A percentile compares a stretch with the other conserved stretches of the same genome.
phyloP scores from a whole-genome alignment of 1,284 basidiomycete species.

The Trichosporon inkin region DNA sequence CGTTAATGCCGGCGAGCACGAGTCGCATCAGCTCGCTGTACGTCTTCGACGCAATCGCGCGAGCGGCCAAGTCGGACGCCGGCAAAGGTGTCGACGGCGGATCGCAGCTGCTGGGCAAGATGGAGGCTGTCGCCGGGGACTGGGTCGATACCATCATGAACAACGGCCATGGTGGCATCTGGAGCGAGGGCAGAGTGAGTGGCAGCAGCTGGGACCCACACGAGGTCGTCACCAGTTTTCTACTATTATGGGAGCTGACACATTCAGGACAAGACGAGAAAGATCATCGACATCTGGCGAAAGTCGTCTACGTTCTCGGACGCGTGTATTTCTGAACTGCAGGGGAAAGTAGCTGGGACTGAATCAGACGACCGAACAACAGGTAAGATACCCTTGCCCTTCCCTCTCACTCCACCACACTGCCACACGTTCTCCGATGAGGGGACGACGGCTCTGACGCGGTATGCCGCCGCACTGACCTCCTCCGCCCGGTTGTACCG shows the following conservation, averaged over 20 bases:
- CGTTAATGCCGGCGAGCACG: conserved; percentile 55
- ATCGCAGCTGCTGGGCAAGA: conserved; percentile 69
- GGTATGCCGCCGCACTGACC: conserved; percentile 9
- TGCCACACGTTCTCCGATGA: neutral
- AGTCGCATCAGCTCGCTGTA: conserved; percentile 80
- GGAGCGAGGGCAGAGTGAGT: conserved; percentile 77
- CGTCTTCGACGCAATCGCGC: conserved; percentile 80
- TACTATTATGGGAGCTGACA: conserved; percentile 16
- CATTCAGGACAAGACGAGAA: conserved; percentile 84
- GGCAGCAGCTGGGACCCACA: neutral
- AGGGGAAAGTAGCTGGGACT: conserved; percentile 11
- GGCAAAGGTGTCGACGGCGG: conserved; percentile 62
- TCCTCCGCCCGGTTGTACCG: neutral
- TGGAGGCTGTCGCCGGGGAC: conserved; percentile 78
- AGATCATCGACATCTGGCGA: conserved; percentile 90
- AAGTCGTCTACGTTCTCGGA: conserved; percentile 79
- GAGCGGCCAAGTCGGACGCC: conserved; percentile 67
- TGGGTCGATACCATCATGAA: conserved; percentile 72
- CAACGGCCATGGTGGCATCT: conserved; percentile 54
- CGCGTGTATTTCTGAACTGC: conserved; percentile 40
- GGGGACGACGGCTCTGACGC: neutral
- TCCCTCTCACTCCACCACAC: neutral
- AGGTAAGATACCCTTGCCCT: conserved; percentile 18
- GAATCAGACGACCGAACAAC: conserved; percentile 8
- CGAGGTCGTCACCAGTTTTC: too few species aligned